These are phyloP conservation scores for Aureobasidium zeae DNA, from an alignment of 2,329 filamentous ascomycete species.

Conservation along the genomic window DNA sequence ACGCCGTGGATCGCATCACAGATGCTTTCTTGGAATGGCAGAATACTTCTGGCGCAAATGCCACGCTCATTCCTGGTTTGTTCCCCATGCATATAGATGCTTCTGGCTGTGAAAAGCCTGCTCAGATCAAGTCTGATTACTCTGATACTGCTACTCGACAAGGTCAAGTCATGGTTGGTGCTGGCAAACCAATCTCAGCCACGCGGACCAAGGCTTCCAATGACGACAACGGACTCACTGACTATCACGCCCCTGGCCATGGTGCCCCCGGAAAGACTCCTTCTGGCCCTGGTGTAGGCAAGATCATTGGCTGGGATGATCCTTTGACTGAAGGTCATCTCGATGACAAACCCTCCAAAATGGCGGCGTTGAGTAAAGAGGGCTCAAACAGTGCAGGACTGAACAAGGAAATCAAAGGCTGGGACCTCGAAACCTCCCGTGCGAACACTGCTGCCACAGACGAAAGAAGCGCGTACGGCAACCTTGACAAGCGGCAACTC, in stretches of 20 bases:
- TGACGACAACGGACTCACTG: slow-evolving; percentile 1
- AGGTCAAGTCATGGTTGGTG: slow-evolving; percentile 6
- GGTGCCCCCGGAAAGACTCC: not conserved
- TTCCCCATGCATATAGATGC: slow-evolving; percentile 73
- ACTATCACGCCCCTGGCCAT: slow-evolving; percentile 9
- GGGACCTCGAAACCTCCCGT: slow-evolving; percentile 11
- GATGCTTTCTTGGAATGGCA: slow-evolving; percentile 69
- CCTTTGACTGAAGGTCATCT: slow-evolving; percentile 18
- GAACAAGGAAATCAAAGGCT: slow-evolving; percentile 17
- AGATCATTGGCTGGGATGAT: slow-evolving; percentile 19
- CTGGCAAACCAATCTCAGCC: not conserved
- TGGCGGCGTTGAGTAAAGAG: not conserved
- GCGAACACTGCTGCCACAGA: not conserved
- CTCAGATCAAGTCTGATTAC: slow-evolving; percentile 20
- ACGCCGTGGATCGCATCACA: slow-evolving; percentile 78
- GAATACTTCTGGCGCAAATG: slow-evolving; percentile 31
- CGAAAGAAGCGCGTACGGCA: not conserved
- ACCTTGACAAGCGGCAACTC: slow-evolving; percentile 14
- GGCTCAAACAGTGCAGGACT: not conserved
- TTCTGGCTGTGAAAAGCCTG: slow-evolving; percentile 62
- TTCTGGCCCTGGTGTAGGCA: slow-evolving; percentile 15
- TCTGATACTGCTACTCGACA: not conserved
- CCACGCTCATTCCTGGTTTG: slow-evolving; percentile 63
- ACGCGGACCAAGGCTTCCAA: slow-evolving; percentile 4
- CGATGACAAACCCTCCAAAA: slow-evolving; percentile 13